These are phyloP conservation scores for Styphnolobium japonicum DNA, from an alignment of 306 rosid genomes.

Conservation along the genomic window DNA sequence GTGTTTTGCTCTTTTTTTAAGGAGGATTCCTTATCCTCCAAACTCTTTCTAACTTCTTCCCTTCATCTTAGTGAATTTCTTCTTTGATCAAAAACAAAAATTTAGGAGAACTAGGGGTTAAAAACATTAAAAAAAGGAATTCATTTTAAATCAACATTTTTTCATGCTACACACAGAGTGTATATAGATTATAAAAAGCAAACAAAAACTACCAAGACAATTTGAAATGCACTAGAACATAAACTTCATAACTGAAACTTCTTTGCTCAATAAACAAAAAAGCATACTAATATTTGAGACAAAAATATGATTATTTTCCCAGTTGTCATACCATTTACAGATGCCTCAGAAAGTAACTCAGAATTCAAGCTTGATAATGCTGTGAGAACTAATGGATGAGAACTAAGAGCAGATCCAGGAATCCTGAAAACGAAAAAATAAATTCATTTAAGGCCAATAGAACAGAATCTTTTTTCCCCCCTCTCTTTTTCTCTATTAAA, in stretches of 20 bases:
- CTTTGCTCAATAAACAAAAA: background rate
- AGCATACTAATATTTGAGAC: background rate
- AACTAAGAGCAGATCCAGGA: constrained; percentile 83
- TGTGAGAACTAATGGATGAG: constrained; percentile 90
- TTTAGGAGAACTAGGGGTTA: background rate
- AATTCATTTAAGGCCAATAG: background rate
- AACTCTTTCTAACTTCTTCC: no score
- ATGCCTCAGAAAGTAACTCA: constrained; percentile 88
- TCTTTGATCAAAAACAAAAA: no score
- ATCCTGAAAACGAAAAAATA: constrained; percentile 58
- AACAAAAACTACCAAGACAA: background rate
- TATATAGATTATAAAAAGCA: background rate
- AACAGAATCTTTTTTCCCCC: background rate
- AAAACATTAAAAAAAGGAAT: background rate
- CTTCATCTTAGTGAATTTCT: no score
- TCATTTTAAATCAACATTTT: background rate
- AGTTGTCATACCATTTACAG: constrained; percentile 80
- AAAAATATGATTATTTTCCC: background rate
- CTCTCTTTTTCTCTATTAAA: background rate
- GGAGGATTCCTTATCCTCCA: no score
- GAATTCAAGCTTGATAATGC: constrained; percentile 92
- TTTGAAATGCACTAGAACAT: background rate
- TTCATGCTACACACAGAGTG: background rate
- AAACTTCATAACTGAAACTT: background rate
- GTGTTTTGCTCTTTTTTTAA: no score